Evolutionary conservation across 192 early-diverging fungal genomes (phyloP), one percentile per base, ranked within the genome.

Genomic region (Coemansia sp.): DNA sequence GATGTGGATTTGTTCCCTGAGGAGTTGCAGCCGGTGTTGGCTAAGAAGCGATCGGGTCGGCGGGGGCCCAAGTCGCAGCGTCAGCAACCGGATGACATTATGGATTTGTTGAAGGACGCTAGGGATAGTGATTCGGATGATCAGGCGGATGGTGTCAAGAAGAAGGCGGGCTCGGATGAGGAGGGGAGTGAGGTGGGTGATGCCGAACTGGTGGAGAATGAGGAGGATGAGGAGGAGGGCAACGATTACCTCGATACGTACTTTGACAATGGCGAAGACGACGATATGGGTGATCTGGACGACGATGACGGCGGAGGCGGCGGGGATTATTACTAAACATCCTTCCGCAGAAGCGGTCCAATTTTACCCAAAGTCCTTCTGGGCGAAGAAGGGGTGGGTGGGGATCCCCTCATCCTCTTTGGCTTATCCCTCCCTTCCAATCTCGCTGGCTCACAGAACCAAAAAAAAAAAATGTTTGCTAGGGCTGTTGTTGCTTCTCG

Each of bases 181-280:
- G 49, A 52, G 30, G 49, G 47, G 18, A 54, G 38, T 3, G 51
- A 58, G 4, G 55, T 64, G 18, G 50, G 59, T 1, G 71, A 58
- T 20, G 23, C 35, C 17, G 47, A 50, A 3, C 47, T 41, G n/a
- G 55, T 45, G 10, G 34, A 51, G 1, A 59, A 56, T 30, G 70
- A 63, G n/a, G 66, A 70, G 26, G 67, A 70, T 0, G 70, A 66
- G 22, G 64, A 67, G 16, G 71, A 67, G 19, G 68, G 41, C 19
- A 67, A 75, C 35, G 71, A 75, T 17, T 75, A 75, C 35, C 47
- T 67, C 52, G 65, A 67, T 19, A 42, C 71, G 37, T 75, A 75
- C 64, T 75, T 75, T 61, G 65, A 75, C 16, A 75, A 75, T 19
- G 71, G 71, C 18, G 71, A 75, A 17, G 71, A 54, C 6, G 71